These are phyloP conservation scores for Globisporangium solare DNA, from an alignment of 352 stramenopile species.

Conservation along the genomic window DNA sequence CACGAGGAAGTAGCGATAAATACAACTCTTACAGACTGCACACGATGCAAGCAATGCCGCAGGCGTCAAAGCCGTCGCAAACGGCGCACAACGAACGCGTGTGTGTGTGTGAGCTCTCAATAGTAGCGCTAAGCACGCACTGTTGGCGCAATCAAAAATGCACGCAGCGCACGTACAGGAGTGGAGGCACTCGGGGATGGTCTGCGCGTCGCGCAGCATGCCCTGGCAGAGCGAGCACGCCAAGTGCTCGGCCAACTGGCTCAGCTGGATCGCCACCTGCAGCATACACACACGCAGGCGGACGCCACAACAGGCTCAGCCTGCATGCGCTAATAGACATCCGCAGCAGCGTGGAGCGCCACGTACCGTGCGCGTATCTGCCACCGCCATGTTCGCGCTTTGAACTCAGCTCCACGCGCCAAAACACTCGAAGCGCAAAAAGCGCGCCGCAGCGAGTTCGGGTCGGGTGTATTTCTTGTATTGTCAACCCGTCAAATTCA, in stretches of 20 bases:
- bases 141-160: not conserved
- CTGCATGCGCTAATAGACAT: no score
- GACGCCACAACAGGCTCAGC: not conserved
- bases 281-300: slow-evolving; percentile 11
- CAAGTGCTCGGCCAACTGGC: slow-evolving; percentile 55
- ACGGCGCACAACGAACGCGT: not conserved
- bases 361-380: slow-evolving; percentile 27
- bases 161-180: slow-evolving; percentile 40
- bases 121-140: not conserved
- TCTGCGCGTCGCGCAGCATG: slow-evolving; percentile 71
- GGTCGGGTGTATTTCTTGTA: no score
- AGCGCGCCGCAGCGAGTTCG: no score
- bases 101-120: not conserved
- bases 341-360: not conserved
- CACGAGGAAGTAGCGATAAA: slow-evolving; percentile 72
- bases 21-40: slow-evolving; percentile 83
- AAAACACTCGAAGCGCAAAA: no score
- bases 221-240: slow-evolving; percentile 62
- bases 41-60: not conserved
- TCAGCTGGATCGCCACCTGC: slow-evolving; percentile 49
- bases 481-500: no score
- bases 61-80: not conserved
- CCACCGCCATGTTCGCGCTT: slow-evolving; percentile 2
- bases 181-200: slow-evolving; percentile 78
- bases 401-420: no score